Evolutionary conservation across 1,139 yeast species (phyloP).

Genomic region (Debaryomycetaceae sp.): DNA sequence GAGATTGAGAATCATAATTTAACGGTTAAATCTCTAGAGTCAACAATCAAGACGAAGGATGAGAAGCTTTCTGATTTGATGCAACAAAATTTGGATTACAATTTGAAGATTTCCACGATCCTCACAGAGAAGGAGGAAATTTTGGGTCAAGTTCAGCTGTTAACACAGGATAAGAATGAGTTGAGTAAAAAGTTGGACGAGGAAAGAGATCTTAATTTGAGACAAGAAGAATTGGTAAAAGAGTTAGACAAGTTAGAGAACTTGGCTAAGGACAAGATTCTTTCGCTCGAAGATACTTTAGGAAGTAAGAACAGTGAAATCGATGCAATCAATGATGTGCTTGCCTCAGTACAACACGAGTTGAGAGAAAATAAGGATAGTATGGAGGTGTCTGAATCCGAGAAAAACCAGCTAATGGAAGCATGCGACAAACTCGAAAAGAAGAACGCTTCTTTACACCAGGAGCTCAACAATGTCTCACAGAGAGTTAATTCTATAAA

Average conservation of each 20-base stretch:
- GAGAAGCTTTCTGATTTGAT: conserved; percentile 10
- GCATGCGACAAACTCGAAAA: conserved; percentile 3
- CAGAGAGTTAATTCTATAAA: conserved; percentile 16
- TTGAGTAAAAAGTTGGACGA: conserved; percentile 12
- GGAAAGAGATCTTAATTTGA: conserved; percentile 11
- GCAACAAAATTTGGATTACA: conserved; percentile 11
- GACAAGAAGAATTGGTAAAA: conserved; percentile 19
- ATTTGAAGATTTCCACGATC: conserved; percentile 12
- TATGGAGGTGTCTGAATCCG: conserved; percentile 2
- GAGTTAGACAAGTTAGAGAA: conserved; percentile 20
- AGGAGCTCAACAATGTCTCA: background rate
- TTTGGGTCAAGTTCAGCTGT: conserved; percentile 8
- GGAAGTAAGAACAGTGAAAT: conserved; percentile 12
- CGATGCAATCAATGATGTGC: background rate
- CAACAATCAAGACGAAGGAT: conserved; percentile 3
- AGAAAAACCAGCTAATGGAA: conserved; percentile 1
- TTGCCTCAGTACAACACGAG: background rate
- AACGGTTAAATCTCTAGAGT: conserved; percentile 7
- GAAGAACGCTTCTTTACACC: conserved; percentile 2
- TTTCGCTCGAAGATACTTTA: conserved; percentile 15
- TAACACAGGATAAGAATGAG: conserved; percentile 12
- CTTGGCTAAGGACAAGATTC: conserved; percentile 19
- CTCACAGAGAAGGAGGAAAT: conserved; percentile 15
- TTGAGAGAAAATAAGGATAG: background rate
- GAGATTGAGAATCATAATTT: conserved; percentile 9